A percentile compares a stretch with the other conserved stretches of the same genome.
phyloP scores from a whole-genome alignment of 805 yeast genomes.

The Kazachstania bromeliacearum region DNA sequence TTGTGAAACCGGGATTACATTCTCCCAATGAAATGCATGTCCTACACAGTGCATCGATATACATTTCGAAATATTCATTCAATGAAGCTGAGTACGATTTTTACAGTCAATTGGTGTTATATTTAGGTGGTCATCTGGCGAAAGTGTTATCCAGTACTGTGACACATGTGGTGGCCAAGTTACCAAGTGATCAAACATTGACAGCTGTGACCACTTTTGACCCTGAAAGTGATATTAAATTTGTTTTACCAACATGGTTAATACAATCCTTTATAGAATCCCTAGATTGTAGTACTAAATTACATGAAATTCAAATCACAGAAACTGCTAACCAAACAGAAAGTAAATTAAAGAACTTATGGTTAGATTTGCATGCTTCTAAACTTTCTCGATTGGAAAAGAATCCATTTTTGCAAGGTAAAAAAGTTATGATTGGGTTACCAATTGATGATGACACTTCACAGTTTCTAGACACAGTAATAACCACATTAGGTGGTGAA shows the following conservation, averaged over 20 bases:
- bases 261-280: constrained; percentile 51
- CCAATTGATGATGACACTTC: too few relatives aligned
- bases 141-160: constrained; percentile 56
- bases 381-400: too few relatives aligned
- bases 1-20: constrained; percentile 28
- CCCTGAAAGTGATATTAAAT: constrained; percentile 25
- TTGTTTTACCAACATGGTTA: constrained; percentile 76
- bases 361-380: too few relatives aligned
- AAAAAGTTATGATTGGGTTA: not conserved
- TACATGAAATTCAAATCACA: not conserved
- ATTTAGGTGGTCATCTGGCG: constrained; percentile 64
- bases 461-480: too few relatives aligned
- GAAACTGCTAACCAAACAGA: too few relatives aligned
- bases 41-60: constrained; percentile 50
- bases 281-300: not conserved
- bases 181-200: constrained; percentile 48
- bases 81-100: constrained; percentile 61
- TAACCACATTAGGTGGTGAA: too few relatives aligned
- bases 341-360: too few relatives aligned
- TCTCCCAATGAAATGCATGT: constrained; percentile 65
- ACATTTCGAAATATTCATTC: constrained; percentile 47
- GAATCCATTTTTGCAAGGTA: not conserved
- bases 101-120: constrained; percentile 44
- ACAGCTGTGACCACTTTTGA: constrained; percentile 38
- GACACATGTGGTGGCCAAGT: constrained; percentile 64